Conservation (phyloP, 2,329 filamentous ascomycete genomes). For the Alternaria gaisen region DNA sequence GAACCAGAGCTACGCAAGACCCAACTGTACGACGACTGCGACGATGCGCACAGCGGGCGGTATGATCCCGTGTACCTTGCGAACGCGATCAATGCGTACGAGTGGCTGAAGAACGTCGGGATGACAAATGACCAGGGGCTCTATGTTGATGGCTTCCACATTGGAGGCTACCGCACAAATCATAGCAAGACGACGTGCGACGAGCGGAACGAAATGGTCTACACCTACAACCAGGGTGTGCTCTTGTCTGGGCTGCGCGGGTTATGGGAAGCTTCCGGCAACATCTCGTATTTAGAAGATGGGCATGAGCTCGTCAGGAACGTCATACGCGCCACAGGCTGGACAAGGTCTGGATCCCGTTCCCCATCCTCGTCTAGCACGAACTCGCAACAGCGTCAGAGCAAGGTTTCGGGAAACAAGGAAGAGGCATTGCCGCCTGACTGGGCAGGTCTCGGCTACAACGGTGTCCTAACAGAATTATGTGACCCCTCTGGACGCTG, state of each 20-base stretch:
- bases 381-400: neutral
- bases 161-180: conserved; percentile 68
- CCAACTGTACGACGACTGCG: conserved; percentile 19
- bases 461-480: conserved; percentile 82
- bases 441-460: conserved; percentile 80
- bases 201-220: conserved; percentile 84
- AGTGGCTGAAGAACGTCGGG: conserved; percentile 79
- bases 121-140: conserved; percentile 82
- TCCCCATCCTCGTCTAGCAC: conserved; percentile 8
- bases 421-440: neutral
- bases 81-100: conserved; percentile 79
- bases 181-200: conserved; percentile 77
- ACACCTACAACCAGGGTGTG: conserved; percentile 96
- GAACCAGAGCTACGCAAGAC: conserved; percentile 14
- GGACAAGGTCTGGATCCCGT: conserved; percentile 55
- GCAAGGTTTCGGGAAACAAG: neutral
- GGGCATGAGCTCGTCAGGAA: conserved; percentile 79
- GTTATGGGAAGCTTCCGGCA: conserved; percentile 80
- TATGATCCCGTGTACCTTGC: conserved; percentile 72
- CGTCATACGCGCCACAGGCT: conserved; percentile 82
- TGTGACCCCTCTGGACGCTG: conserved; percentile 80
- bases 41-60: conserved; percentile 10
- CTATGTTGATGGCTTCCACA: conserved; percentile 89
- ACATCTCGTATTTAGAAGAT: conserved; percentile 75
- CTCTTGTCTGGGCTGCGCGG: conserved; percentile 82